Percentiles rank a stretch among this genome's conserved stretches.
Evolutionary conservation across 345 rosid species (phyloP).

Genomic region (Anastatica hierochuntica): DNA sequence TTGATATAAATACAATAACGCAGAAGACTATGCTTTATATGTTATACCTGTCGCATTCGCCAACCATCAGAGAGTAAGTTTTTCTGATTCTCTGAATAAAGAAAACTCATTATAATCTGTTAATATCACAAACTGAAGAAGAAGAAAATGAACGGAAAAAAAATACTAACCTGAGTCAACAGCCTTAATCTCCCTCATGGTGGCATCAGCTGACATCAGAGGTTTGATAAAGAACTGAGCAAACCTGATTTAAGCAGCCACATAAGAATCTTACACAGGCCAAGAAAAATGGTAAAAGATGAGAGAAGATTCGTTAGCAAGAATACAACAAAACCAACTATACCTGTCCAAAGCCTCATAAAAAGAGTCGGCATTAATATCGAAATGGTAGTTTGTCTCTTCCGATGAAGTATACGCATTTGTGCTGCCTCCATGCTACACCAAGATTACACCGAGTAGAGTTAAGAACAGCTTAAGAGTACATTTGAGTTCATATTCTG

Average conservation of each 20-base stretch:
- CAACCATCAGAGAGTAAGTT: slow-evolving; percentile 72
- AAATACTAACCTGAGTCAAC: slow-evolving; percentile 91
- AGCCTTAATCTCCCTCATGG: slow-evolving; percentile 81
- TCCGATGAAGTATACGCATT: slow-evolving; percentile 81
- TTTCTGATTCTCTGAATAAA: slow-evolving; percentile 73
- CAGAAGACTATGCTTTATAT: too few relatives aligned
- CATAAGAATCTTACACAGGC: slow-evolving; percentile 15
- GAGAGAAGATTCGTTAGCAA: slow-evolving; percentile 2
- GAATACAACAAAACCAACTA: background rate
- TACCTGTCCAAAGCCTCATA: slow-evolving; percentile 91
- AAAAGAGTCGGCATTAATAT: slow-evolving; percentile 62
- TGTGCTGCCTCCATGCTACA: slow-evolving; percentile 83
- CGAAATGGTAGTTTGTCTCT: slow-evolving; percentile 64
- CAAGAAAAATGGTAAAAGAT: background rate
- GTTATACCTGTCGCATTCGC: slow-evolving; percentile 77
- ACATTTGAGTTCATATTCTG: background rate
- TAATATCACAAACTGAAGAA: background rate
- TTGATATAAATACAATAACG: too few relatives aligned
- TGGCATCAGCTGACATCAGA: slow-evolving; percentile 89
- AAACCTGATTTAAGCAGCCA: slow-evolving; percentile 41
- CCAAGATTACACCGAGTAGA: background rate
- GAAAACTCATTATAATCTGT: slow-evolving; percentile 11
- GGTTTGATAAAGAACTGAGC: slow-evolving; percentile 87
- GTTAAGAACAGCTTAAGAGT: background rate
- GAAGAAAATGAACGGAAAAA: background rate